Evolutionary conservation across 108 stramenopile genomes (phyloP).

Genomic region (Pelagomonas calceolata): DNA sequence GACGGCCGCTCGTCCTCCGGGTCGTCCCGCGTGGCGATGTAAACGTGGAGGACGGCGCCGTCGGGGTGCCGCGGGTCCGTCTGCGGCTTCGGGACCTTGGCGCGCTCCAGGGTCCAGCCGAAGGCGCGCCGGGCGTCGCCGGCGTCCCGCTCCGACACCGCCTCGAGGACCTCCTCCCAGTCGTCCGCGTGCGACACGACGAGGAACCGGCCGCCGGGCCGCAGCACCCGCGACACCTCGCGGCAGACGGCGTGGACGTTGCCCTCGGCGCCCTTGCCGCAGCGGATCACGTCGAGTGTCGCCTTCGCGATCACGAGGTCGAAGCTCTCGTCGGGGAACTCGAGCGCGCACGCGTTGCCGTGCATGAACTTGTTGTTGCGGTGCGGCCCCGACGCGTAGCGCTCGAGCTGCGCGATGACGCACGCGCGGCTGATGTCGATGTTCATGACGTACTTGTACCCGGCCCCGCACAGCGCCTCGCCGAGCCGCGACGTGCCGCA

Average conservation of each 20-base stretch:
- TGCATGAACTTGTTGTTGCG: not conserved
- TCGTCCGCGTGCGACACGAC: not conserved
- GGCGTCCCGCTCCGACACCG: too few species aligned
- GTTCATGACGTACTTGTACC: not conserved
- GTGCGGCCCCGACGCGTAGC: not conserved
- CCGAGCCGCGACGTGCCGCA: not conserved
- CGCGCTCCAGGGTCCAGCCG: not conserved
- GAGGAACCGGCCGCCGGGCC: not conserved
- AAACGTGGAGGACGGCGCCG: not conserved
- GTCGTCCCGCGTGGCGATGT: not conserved
- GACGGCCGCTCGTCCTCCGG: slow-evolving; percentile 32
- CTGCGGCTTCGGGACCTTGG: not conserved
- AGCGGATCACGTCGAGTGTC: not conserved
- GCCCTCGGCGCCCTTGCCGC: not conserved
- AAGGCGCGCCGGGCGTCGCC: not conserved
- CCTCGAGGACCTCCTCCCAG: not conserved
- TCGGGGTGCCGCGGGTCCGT: not conserved
- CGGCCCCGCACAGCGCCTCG: not conserved
- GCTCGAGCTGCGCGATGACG: not conserved
- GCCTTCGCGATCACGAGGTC: not conserved
- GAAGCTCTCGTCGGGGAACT: not conserved
- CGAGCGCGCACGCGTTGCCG: not conserved
- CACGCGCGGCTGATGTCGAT: not conserved
- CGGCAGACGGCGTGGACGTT: not conserved
- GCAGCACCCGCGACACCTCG: not conserved